Percentiles rank a stretch among this genome's conserved stretches.
phyloP scores from a whole-genome alignment of 192 early-diverging fungal species.

The Phlyctochytrium arcticum region DNA sequence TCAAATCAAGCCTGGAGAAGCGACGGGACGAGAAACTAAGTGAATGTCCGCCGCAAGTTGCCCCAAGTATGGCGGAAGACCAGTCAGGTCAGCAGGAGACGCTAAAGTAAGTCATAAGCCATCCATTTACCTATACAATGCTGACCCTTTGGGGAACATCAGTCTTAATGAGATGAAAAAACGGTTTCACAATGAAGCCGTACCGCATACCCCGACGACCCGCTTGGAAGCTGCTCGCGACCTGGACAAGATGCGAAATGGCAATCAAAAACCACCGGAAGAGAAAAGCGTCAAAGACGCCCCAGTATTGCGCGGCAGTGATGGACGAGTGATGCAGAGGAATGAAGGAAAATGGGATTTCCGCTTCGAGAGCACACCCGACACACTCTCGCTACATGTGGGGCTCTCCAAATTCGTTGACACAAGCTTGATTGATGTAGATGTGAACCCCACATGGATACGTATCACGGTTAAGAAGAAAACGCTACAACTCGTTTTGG shows the following conservation, averaged over 20 bases:
- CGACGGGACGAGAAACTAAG: not conserved
- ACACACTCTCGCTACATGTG: slow-evolving; percentile 34
- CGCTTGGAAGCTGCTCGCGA: slow-evolving; percentile 49
- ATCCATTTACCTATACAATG: not conserved
- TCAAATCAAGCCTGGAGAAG: slow-evolving; percentile 28
- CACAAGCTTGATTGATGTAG: slow-evolving; percentile 47
- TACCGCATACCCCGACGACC: slow-evolving; percentile 47
- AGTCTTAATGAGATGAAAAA: slow-evolving; percentile 32
- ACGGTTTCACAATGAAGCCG: slow-evolving; percentile 39
- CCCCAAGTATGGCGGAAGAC: not conserved
- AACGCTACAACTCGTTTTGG: slow-evolving; percentile 47
- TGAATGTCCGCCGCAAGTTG: not conserved
- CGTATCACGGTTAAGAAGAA: slow-evolving; percentile 50
- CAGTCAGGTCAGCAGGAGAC: not conserved
- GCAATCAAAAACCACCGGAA: not conserved
- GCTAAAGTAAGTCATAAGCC: not conserved
- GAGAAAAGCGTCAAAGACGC: slow-evolving; percentile 3
- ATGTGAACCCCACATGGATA: slow-evolving; percentile 38
- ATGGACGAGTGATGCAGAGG: slow-evolving; percentile 48
- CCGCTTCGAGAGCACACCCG: slow-evolving; percentile 17
- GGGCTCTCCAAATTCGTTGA: slow-evolving; percentile 51
- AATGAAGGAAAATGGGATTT: slow-evolving; percentile 56
- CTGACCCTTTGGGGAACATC: not conserved
- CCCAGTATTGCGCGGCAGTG: slow-evolving; percentile 16
- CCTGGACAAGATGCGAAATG: slow-evolving; percentile 37